Conservation (phyloP, 352 stramenopile genomes). For the Blastocystis sp. region DNA sequence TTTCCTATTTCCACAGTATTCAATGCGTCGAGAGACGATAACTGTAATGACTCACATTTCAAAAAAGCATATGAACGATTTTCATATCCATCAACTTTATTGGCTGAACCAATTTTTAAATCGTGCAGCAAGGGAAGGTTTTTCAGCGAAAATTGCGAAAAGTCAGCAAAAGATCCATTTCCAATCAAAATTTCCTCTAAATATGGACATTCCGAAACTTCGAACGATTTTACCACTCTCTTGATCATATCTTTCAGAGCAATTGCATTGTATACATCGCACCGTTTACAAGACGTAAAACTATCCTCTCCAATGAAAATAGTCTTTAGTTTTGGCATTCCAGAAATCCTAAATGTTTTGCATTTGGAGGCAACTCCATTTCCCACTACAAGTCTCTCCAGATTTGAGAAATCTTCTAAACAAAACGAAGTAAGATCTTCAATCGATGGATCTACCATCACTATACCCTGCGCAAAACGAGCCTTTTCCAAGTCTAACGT, state of each 20-base stretch:
- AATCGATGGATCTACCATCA: neutral
- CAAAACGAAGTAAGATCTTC: neutral
- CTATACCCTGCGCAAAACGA: neutral
- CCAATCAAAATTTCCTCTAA: neutral
- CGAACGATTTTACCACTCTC: neutral
- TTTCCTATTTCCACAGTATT: neutral
- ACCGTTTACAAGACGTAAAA: neutral
- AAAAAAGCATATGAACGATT: slow-evolving; percentile 34
- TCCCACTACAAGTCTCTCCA: neutral
- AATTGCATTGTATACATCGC: neutral
- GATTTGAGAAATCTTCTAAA: neutral
- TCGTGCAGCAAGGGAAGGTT: neutral
- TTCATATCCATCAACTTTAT: neutral
- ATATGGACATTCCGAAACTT: neutral
- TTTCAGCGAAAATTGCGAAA: neutral
- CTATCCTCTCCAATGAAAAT: slow-evolving; percentile 5
- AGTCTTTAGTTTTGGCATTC: neutral
- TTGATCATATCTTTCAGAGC: neutral
- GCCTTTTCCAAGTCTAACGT: neutral
- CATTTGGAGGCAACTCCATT: neutral
- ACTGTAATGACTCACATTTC: neutral
- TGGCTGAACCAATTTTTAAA: neutral
- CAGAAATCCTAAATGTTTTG: neutral
- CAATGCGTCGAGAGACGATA: neutral
- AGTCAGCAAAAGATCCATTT: slow-evolving; percentile 31